Evolutionary conservation across 371 early-diverging fungal species (phyloP).

Genomic region (Mucor piriformis): DNA sequence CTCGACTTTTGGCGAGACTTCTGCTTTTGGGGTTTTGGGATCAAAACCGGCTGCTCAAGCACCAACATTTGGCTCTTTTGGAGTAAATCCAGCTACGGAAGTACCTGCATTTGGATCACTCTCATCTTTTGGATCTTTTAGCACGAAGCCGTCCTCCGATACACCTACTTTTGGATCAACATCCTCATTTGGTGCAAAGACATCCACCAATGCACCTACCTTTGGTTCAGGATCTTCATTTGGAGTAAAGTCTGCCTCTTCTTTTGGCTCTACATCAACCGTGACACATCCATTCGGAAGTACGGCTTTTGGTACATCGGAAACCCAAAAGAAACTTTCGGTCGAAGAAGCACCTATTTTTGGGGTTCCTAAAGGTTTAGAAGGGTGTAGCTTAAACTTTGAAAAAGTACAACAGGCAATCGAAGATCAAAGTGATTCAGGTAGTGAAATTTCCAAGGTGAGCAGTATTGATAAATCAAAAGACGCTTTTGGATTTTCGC

Average conservation of each 20-base stretch:
- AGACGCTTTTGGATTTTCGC: not conserved
- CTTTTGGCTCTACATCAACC: not conserved
- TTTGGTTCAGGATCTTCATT: not conserved
- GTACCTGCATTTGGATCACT: not conserved
- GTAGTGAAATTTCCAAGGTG: conserved; percentile 2
- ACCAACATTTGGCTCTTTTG: not conserved
- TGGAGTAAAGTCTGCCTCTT: not conserved
- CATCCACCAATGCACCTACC: not conserved
- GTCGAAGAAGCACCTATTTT: not conserved
- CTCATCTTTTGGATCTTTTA: not conserved
- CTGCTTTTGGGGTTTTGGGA: conserved; percentile 12
- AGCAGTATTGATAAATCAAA: not conserved
- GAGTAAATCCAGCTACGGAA: not conserved
- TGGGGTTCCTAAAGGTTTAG: not conserved
- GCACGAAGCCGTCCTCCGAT: not conserved
- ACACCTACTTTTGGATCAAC: conserved; percentile 2
- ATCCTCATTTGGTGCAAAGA: conserved; percentile 1
- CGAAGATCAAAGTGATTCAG: not conserved
- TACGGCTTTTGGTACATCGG: no score
- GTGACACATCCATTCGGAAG: not conserved
- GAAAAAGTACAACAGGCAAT: conserved; percentile 1
- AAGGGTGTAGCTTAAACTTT: conserved; percentile 6
- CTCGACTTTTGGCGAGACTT: conserved; percentile 17
- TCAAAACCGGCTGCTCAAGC: not conserved
- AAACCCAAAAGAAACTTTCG: not conserved